phyloP scores from a whole-genome alignment of 2,329 filamentous ascomycete genomes.

The Monilinia fructigena region DNA sequence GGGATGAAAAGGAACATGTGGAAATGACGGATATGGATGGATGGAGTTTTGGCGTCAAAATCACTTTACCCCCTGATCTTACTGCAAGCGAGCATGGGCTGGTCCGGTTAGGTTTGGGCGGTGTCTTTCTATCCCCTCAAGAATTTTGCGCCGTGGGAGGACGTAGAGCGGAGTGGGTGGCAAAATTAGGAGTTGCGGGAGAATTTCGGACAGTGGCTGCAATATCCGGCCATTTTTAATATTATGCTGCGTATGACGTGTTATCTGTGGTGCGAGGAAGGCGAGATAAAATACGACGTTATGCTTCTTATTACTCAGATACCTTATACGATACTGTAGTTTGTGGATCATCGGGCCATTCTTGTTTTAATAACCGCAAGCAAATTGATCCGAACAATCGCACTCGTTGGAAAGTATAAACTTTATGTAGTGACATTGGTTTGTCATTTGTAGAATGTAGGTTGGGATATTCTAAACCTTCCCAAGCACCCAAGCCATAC shows the following conservation, averaged over 20 bases:
- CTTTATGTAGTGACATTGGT: not conserved
- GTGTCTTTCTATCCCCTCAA: not conserved
- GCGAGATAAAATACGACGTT: not conserved
- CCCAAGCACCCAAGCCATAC: not conserved
- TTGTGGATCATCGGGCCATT: not conserved
- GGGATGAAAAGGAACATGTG: slow-evolving; percentile 7
- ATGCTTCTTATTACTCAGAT: not conserved
- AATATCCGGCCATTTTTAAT: not conserved
- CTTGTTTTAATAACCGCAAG: not conserved
- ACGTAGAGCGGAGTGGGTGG: slow-evolving; percentile 2
- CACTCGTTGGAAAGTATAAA: not conserved
- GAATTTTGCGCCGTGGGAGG: not conserved
- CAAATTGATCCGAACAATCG: not conserved
- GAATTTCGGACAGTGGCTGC: not conserved
- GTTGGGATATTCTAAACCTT: not conserved
- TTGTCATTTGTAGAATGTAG: not conserved
- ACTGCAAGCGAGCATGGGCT: slow-evolving; percentile 4
- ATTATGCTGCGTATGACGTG: not conserved
- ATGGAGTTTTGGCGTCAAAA: slow-evolving; percentile 13
- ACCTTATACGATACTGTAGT: not conserved
- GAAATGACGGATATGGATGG: slow-evolving; percentile 18
- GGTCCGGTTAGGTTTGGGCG: slow-evolving; percentile 4
- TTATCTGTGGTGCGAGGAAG: not conserved
- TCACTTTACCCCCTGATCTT: not conserved
- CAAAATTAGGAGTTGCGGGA: not conserved